Evolutionary conservation across 164 flowering plant genomes (phyloP).

Genomic region (Piper longum): DNA sequence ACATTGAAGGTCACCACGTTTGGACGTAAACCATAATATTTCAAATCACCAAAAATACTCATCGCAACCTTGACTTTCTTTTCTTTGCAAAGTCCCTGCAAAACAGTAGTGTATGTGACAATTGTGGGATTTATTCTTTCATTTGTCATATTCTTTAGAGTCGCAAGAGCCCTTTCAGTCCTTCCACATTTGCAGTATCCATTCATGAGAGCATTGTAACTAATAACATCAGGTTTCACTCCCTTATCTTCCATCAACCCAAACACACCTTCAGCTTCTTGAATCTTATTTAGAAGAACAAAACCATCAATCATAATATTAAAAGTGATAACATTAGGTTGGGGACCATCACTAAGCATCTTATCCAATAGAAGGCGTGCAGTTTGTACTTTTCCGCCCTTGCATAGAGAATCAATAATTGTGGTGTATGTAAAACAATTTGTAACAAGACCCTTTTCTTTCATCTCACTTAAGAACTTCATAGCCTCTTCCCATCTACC

Average conservation of each 20-base stretch:
- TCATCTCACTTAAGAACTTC: slow-evolving; percentile 35
- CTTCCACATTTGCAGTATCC: slow-evolving; percentile 58
- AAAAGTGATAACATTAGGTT: slow-evolving; percentile 54
- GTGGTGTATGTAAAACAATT: slow-evolving; percentile 75
- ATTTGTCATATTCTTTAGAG: slow-evolving; percentile 65
- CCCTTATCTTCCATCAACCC: slow-evolving; percentile 48
- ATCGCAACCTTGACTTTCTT: slow-evolving; percentile 56
- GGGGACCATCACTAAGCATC: slow-evolving; percentile 52
- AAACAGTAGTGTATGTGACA: slow-evolving; percentile 74
- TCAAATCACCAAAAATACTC: slow-evolving; percentile 43
- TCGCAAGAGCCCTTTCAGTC: slow-evolving; percentile 33
- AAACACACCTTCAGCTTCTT: slow-evolving; percentile 54
- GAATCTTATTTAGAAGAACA: slow-evolving; percentile 40
- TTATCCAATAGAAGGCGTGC: slow-evolving; percentile 46
- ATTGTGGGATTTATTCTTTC: slow-evolving; percentile 72
- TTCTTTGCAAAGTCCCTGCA: slow-evolving; percentile 33
- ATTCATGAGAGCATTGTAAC: slow-evolving; percentile 65
- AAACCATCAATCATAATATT: slow-evolving; percentile 70
- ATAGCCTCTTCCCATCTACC: slow-evolving; percentile 57
- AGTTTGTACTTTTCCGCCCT: slow-evolving; percentile 30
- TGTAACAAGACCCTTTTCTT: slow-evolving; percentile 35
- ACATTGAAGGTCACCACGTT: slow-evolving; percentile 44
- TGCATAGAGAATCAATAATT: slow-evolving; percentile 52
- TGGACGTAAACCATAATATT: slow-evolving; percentile 49
- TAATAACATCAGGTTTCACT: slow-evolving; percentile 54